These are phyloP conservation scores for Blastomyces parvus DNA, from an alignment of 2,329 filamentous ascomycete genomes.

Conservation along the genomic window DNA sequence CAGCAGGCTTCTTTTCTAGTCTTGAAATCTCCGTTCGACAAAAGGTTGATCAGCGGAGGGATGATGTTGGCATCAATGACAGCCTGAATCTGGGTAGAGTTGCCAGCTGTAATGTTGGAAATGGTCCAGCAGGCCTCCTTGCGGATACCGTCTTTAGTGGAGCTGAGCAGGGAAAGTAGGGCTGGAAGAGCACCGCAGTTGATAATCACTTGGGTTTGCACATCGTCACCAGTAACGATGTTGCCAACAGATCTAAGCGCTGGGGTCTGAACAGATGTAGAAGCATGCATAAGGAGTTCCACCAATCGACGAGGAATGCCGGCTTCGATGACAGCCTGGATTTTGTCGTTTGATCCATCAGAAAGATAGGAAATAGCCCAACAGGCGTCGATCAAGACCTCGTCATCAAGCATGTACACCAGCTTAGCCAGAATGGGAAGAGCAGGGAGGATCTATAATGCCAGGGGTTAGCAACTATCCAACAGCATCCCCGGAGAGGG, in stretches of 20 bases:
- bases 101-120: constrained; percentile 96
- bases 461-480: constrained; percentile 13
- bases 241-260: constrained; percentile 95
- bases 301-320: constrained; percentile 94
- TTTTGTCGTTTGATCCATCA: constrained; percentile 97
- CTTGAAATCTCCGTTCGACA: constrained; percentile 97
- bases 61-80: constrained; percentile 97
- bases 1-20: constrained; percentile 98
- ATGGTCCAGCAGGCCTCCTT: constrained; percentile 99
- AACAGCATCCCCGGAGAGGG: not conserved
- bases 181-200: constrained; percentile 92
- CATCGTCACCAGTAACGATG: constrained; percentile 96
- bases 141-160: constrained; percentile 95
- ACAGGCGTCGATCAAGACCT: constrained; percentile 97
- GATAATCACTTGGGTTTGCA: constrained; percentile 98
- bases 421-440: constrained; percentile 93
- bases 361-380: constrained; percentile 99
- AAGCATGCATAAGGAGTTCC: constrained; percentile 95
- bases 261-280: constrained; percentile 95
- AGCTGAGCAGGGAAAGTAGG: constrained; percentile 86
- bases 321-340: constrained; percentile 96
- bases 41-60: constrained; percentile 85
- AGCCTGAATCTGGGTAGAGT: constrained; percentile 93
- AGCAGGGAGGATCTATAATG: constrained; percentile 72
- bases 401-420: constrained; percentile 95